Conservation (phyloP, 306 rosid species). For the Hippophae gyantsensis region DNA sequence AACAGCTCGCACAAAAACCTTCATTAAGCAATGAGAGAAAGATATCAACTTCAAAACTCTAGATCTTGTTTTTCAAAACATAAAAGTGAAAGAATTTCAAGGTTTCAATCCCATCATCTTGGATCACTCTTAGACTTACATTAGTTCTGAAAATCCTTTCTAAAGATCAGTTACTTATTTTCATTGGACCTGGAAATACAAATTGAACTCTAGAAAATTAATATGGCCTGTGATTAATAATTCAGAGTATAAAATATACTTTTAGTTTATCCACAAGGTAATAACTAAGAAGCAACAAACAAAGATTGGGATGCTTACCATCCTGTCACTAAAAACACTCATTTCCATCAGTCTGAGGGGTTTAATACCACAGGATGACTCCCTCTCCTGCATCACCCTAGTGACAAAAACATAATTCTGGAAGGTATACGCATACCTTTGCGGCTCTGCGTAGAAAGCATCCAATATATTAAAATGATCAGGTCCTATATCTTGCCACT, state of each 20-base stretch:
- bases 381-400: slow-evolving; percentile 95
- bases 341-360: slow-evolving; percentile 97
- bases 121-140: slow-evolving; percentile 6
- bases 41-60: slow-evolving; percentile 26
- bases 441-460: slow-evolving; percentile 92
- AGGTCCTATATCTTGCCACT: slow-evolving; percentile 97
- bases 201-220: background rate
- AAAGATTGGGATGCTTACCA: slow-evolving; percentile 45
- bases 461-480: slow-evolving; percentile 90
- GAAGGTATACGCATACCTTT: slow-evolving; percentile 94
- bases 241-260: background rate
- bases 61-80: slow-evolving; percentile 17
- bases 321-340: slow-evolving; percentile 97
- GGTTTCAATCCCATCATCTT: slow-evolving; percentile 23
- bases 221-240: background rate
- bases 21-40: slow-evolving; percentile 24
- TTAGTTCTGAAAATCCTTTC: background rate
- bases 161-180: background rate
- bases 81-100: slow-evolving; percentile 20
- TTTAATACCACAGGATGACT: slow-evolving; percentile 84
- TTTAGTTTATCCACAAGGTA: background rate
- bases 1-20: slow-evolving; percentile 97
- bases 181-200: background rate
- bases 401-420: slow-evolving; percentile 97
- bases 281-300: background rate